Base-by-base conservation (phyloP, 371 early-diverging fungal species). In the Syncephalastrum sp. region DNA sequence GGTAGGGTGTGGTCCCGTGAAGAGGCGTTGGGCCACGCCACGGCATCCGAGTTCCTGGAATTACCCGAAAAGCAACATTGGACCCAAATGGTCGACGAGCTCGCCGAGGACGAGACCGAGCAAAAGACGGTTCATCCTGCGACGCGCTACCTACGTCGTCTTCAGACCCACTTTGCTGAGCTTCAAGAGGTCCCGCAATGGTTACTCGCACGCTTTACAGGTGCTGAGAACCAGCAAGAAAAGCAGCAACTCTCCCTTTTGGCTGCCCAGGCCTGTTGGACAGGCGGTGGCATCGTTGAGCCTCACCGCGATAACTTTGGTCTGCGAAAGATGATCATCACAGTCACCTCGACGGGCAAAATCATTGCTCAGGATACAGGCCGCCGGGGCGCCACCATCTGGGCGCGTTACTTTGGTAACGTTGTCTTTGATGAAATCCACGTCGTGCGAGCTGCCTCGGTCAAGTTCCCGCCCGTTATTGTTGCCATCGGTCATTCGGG, bases 331-430 rank as follows among this genome's bases (percentile, higher is more conserved):
- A 74, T 96, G 8, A 60, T 92, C 42, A 68, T 97, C 19, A 87
- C 93, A 54, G 87, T 81, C 16, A 83, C 95, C 5, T 55, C 63
- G 5, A 86, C 83, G 4, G 96, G 95, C 59, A 90, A 91, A 59
- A 60, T 97, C 4, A 74, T 90, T 24, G 95, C 94, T 3, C 79
- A 94, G 33, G 91, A 93, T 60, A 87, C 94, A 16, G 81, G 77
- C 53, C 79, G 69, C 44, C 75, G 79, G 43, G 95, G 95, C 1
- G 63, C 79, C 33, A 76, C 85, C 51, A 79, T 92, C 2, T 97
- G 97, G 97, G 81, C 85, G 17, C 63, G 76, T 16, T 74, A 74
- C 49, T 52, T 74, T 8, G 68, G 64, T 17, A 54, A 60, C 19
- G 72, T 80, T 17, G 64, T 75, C 0, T 81, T 88, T 49, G 64